Base-by-base conservation (phyloP, 139 green algal genomes). In the Coelastrella sp. region DNA sequence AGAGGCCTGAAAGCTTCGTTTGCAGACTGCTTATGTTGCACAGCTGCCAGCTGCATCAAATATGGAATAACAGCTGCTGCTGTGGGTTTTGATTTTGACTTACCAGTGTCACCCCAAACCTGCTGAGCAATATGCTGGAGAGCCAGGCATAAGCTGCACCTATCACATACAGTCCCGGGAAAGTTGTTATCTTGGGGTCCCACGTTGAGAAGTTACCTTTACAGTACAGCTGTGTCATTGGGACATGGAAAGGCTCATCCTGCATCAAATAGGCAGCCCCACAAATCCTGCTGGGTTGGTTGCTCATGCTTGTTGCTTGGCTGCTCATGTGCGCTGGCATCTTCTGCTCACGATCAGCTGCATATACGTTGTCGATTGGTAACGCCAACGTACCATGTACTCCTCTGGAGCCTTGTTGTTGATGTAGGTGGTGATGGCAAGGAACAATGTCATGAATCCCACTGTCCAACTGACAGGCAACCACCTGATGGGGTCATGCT, bases 141-240 rank as follows among this genome's bases (percentile, higher is more conserved):
- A 13, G 13, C 79, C 66, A 77, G 13, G 85, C 89, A 35, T 81
- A 92, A 2, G 57, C 64, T 0, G 83, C 53, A 0, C 87, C 92
- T 1, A 96, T 11, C 2, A 95, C n/a, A 81, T 98, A 99, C 23
- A 98, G 88, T 30, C 96, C 96, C 5, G 96, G 96, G 25, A 97
- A 94, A 5, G 96, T 99, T 5, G 96, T 99, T 63, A 99, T 98
- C 67, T 98, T 98, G 0, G 92, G 90, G 85, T 99, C 93, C 96
- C 96, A 99, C 1, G 76, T 27, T 0, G 15, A 13, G 38, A 94
- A 95, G 9, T 93, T 35, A 2, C 94, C 95, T 0, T 25, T 3
- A 83, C 96, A 99, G 89, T 98, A 99, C 11, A 77, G 74, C 51
- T 96, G 92, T 1, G 94, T 92, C 89, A 98, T 96, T 0, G 91